Conservation (phyloP, 345 rosid species). For the Excoecaria cochinchinensis region DNA sequence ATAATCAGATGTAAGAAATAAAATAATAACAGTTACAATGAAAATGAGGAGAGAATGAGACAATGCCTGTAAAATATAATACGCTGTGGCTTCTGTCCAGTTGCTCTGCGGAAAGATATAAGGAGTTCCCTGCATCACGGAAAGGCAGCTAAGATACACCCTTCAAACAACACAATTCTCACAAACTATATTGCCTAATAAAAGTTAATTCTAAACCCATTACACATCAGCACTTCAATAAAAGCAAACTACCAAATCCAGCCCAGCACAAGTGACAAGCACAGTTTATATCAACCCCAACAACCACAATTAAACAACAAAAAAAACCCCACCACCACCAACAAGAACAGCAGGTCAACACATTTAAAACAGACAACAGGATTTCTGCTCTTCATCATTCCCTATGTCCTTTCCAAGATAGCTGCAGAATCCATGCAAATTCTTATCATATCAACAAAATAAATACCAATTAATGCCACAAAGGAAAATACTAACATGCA, state of each 20-base stretch:
- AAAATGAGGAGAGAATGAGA: background rate
- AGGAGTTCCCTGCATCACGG: conserved; percentile 65
- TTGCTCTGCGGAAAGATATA: conserved; percentile 87
- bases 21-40: background rate
- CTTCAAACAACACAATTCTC: background rate
- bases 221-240: background rate
- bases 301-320: too few species aligned
- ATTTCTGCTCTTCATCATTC: too few species aligned
- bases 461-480: background rate
- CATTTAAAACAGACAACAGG: too few species aligned
- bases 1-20: background rate
- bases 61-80: conserved; percentile 88
- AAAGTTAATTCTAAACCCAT: background rate
- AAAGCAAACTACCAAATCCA: background rate
- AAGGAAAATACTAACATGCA: background rate
- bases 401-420: too few species aligned
- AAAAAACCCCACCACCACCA: background rate
- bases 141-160: background rate
- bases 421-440: too few species aligned
- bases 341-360: too few species aligned
- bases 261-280: background rate
- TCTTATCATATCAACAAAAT: too few species aligned
- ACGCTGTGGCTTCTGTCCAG: conserved; percentile 92
- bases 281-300: background rate
- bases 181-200: background rate